Conservation (phyloP, 768 basidiomycete genomes). For the Xerocomus potaroensis region DNA sequence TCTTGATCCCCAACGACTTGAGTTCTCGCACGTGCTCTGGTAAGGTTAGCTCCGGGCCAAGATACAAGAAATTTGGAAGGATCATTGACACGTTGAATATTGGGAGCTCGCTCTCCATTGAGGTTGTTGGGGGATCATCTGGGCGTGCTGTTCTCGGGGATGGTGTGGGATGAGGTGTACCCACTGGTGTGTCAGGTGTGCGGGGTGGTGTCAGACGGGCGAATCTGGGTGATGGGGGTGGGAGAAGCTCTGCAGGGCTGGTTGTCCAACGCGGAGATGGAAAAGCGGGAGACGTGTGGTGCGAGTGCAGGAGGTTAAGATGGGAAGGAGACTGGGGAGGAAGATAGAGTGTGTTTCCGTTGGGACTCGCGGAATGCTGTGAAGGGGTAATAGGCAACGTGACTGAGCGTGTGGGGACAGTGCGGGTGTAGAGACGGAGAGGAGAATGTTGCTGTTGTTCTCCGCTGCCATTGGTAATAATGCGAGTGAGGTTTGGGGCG, state of each 20-base stretch:
- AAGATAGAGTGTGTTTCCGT: conserved; percentile 17
- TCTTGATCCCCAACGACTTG: conserved; percentile 68
- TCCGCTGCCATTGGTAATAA: conserved; percentile 56
- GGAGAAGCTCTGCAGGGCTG: conserved; percentile 38
- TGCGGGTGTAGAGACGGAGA: conserved; percentile 60
- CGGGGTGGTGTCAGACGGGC: conserved; percentile 32
- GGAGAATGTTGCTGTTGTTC: conserved; percentile 35
- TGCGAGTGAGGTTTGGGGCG: conserved; percentile 54
- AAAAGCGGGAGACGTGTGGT: conserved; percentile 47
- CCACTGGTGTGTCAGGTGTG: conserved; percentile 37
- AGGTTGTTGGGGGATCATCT: conserved; percentile 33
- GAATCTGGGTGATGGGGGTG: conserved; percentile 23
- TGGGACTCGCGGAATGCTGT: conserved; percentile 18
- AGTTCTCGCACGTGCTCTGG: conserved; percentile 75
- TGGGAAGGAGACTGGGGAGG: conserved; percentile 52
- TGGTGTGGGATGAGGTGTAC: conserved; percentile 25
- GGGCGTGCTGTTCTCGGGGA: conserved; percentile 66
- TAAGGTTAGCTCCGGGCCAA: conserved; percentile 82
- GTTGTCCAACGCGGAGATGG: conserved; percentile 42
- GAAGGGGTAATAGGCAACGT: conserved; percentile 49
- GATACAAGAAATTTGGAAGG: conserved; percentile 83
- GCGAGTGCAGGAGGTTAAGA: conserved; percentile 56
- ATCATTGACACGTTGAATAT: conserved; percentile 86
- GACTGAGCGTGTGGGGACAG: conserved; percentile 52
- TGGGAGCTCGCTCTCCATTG: conserved; percentile 48